Base-by-base conservation (phyloP, 441 rosid species). In the Theobroma grandiflorum region DNA sequence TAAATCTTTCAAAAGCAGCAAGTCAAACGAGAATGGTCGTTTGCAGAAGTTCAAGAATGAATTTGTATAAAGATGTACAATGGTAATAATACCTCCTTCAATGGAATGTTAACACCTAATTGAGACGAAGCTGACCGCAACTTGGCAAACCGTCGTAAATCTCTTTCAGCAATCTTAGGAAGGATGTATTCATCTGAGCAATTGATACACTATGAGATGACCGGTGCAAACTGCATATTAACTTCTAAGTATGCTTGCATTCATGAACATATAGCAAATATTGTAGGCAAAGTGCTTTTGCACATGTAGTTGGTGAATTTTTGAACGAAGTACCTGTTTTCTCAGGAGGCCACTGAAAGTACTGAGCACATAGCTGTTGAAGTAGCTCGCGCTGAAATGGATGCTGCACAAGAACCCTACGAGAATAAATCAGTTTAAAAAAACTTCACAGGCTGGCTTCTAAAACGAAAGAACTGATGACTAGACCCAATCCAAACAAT, bases 101-200 rank as follows among this genome's bases (percentile, higher is more conserved):
- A 76, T 43, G 91, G 87, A 87, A 81, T 88, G 53, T 85, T 85
- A 80, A 86, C 84, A 72, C 87, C 98, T 61, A 89, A 77, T 52
- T 78, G 85, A 57, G 84, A 74, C 50, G 93, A 88, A 76, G 87
- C 73, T 15, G 84, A 85, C 42, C 93, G 92, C 86, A 91, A 81
- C 86, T 86, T 87, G 79, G 92, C 90, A 64, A 90, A 92, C 79
- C 92, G 88, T 69, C 94, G 85, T 78, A 96, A 79, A 76, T 89
- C 92, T 86, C 98, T 90, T 88, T 96, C 98, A 78, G 97, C 99
- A 84, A 95, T 87, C 90, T 90, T 96, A 35, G 98, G 94, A 83
- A 96, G 97, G 81, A 94, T 85, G 83, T 93, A 95, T 81, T 93
- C 98, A 85, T 96, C 99, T 95, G 87, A 75, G 33, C 18, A 47